These are phyloP conservation scores for Lentinula sp. DNA, from an alignment of 768 basidiomycete genomes.

Conservation along the genomic window DNA sequence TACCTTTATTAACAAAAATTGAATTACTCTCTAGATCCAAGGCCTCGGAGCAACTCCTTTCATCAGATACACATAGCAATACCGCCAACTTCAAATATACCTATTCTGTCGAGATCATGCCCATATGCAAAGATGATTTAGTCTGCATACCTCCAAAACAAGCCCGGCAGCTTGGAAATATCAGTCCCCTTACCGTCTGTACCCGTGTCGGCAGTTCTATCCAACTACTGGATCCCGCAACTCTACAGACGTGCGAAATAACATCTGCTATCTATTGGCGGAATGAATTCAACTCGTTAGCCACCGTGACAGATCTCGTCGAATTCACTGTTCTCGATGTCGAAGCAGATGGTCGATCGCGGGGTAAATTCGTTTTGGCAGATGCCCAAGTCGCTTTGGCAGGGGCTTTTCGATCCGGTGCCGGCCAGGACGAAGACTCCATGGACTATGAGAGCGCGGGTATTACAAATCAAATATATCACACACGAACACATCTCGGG, in stretches of 20 bases:
- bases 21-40: constrained; percentile 58
- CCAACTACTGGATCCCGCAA: constrained; percentile 85
- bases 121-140: constrained; percentile 97
- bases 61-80: constrained; percentile 84
- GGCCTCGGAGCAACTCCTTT: constrained; percentile 90
- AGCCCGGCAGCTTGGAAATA: constrained; percentile 81
- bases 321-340: constrained; percentile 96
- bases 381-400: constrained; percentile 88
- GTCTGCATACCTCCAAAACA: constrained; percentile 83
- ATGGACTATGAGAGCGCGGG: constrained; percentile 62
- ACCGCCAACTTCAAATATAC: constrained; percentile 97
- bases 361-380: constrained; percentile 65
- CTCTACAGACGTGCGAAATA: constrained; percentile 80
- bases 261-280: constrained; percentile 83
- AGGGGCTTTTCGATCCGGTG: constrained; percentile 63
- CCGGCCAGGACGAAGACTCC: constrained; percentile 39
- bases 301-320: constrained; percentile 76
- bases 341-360: constrained; percentile 59
- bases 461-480: constrained; percentile 73
- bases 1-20: no score
- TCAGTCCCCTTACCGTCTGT: constrained; percentile 83
- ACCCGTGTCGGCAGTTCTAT: constrained; percentile 88
- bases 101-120: constrained; percentile 95
- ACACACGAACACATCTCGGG: constrained; percentile 96
- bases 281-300: constrained; percentile 80